Evolutionary conservation across 73 alveolate genomes (phyloP), one percentile per base, ranked within the genome.

Genomic region (Breviolum minutum): DNA sequence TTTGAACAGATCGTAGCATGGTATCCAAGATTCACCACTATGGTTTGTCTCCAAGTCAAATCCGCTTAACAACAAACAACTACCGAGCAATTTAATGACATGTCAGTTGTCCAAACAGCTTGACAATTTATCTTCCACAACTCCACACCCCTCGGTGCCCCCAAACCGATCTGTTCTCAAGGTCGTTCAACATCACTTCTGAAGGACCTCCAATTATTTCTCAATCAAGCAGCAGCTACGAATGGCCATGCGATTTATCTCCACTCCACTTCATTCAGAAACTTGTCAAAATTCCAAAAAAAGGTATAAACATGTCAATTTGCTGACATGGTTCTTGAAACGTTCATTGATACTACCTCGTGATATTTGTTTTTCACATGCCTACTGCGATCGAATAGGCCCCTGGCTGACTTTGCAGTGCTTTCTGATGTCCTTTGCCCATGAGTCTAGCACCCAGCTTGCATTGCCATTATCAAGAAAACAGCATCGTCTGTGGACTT

Each of bases 141-240:
- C 80, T 69, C 27, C 20, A 69, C 80, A 69, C 80, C 80, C 80
- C 80, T 20, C 20, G 4, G 22, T 19, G 30, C 61, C n/a, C n/a
- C 30, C 94, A 24, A 29, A 71, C 96, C 61, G 96, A 90, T 90
- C 96, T 69, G 96, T 63, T 90, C 63, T 71, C 76, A 30, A 90
- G 27, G 48, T 90, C 68, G 63, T 90, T 69, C 66, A 90, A 74
- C 87, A 90, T n/a, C 87, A 30, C 48, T 17, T 86, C 3, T 24
- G 96, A 87, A 73, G 96, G 96, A 29, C 96, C 96, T 87, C 69
- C 62, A 74, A 6, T 6, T 16, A 66, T 11, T 17, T 14, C 77
- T 22, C 77, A 17, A 22, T 17, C n/a, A 22, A 68, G 77, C 77
- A 17, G 17, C n/a, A 68, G 77, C 77, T 68, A 22, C 3, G 54